phyloP scores from a whole-genome alignment of 2,329 filamentous ascomycete genomes.

The Alternaria rosae region DNA sequence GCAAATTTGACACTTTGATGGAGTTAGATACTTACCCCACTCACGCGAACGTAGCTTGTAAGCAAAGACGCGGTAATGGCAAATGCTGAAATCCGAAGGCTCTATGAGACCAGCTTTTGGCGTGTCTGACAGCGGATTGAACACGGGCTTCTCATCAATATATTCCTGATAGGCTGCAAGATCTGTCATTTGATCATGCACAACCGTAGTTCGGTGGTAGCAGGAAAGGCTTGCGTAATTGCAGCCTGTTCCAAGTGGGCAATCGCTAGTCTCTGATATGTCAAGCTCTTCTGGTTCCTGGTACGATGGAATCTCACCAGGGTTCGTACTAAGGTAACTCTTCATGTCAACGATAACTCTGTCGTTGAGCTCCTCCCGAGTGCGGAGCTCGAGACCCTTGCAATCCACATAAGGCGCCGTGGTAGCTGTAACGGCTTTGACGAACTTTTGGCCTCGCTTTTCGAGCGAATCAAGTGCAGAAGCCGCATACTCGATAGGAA shows the following conservation, averaged over 20 bases:
- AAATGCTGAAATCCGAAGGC: background rate
- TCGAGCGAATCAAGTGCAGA: background rate
- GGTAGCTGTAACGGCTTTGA: accelerated
- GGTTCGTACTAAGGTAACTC: background rate
- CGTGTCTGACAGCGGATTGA: background rate
- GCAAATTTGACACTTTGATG: background rate
- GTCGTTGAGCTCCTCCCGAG: background rate
- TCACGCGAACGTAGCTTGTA: background rate
- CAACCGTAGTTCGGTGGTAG: background rate
- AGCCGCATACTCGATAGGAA: background rate
- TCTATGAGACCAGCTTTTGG: background rate
- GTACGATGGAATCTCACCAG: accelerated
- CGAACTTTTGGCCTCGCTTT: background rate
- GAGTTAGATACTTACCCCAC: background rate
- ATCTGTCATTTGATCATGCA: background rate
- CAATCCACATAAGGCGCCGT: background rate
- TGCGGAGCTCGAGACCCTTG: background rate
- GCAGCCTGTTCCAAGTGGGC: accelerated
- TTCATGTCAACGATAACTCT: background rate
- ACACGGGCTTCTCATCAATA: background rate
- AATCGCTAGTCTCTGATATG: background rate
- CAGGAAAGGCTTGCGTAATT: background rate
- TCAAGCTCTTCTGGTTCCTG: background rate
- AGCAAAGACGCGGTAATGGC: background rate
- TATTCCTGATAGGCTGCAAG: background rate